Percentiles rank a stretch among this genome's conserved stretches.
These are phyloP conservation scores for Acer saccharum DNA, from an alignment of 345 rosid species.

Conservation along the genomic window DNA sequence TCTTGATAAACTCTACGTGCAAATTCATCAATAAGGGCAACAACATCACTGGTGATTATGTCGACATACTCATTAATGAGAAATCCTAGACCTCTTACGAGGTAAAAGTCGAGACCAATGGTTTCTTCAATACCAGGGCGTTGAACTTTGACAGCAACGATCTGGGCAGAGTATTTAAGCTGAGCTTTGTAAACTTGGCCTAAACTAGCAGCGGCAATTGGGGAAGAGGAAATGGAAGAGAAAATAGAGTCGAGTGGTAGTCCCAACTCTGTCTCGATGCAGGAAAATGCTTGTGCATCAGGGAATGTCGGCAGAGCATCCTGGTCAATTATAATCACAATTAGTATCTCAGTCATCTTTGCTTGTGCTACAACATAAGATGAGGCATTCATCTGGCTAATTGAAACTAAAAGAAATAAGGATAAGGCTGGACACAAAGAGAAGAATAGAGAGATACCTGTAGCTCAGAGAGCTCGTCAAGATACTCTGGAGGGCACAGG, in stretches of 20 bases:
- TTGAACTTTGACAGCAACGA: constrained; percentile 95
- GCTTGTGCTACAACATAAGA: not conserved
- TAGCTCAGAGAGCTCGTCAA: constrained; percentile 86
- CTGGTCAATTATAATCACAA: constrained; percentile 41
- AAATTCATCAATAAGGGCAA: constrained; percentile 89
- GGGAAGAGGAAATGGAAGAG: constrained; percentile 75
- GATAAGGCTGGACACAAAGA: constrained; percentile 2
- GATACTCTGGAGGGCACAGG: constrained; percentile 91
- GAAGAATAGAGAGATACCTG: constrained; percentile 51
- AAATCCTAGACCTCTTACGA: constrained; percentile 76
- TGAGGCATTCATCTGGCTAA: not conserved
- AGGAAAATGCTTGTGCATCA: constrained; percentile 85
- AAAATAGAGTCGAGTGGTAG: constrained; percentile 68
- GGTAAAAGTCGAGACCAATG: constrained; percentile 90
- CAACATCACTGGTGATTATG: constrained; percentile 75
- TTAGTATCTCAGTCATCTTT: not conserved
- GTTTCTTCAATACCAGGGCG: constrained; percentile 89
- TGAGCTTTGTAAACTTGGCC: constrained; percentile 98
- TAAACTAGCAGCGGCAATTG: constrained; percentile 94
- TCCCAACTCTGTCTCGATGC: constrained; percentile 87
- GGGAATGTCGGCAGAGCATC: constrained; percentile 96
- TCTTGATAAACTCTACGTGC: constrained; percentile 92
- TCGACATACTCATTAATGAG: constrained; percentile 77
- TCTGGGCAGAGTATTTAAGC: constrained; percentile 70
- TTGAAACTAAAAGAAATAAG: too few species aligned